Base-by-base conservation (phyloP, 306 rosid species). In the Cucumis hystrix region DNA sequence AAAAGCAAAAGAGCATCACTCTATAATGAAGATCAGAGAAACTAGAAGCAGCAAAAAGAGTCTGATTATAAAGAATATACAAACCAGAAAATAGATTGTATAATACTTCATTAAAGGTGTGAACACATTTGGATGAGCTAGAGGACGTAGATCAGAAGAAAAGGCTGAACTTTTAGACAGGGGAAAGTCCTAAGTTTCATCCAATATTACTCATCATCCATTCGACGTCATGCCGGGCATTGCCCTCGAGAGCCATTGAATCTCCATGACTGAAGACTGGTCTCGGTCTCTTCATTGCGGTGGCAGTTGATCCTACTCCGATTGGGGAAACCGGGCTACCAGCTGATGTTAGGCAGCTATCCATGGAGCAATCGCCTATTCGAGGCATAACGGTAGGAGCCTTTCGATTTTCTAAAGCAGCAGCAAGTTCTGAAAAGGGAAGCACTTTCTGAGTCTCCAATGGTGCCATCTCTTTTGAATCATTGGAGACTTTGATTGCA, bases 191-290 rank as follows among this genome's bases (percentile, higher is more conserved):
- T 28, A 64, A 72, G 3, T 45, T 60, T 87, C 87, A 87, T 51
- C 87, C 91, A 78, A 85, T 77, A 78, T 83, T 85, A 23, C 79
- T 70, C 88, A 86, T 81, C 86, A 82, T 85, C 89, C 91, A 85
- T 70, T 87, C 88, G 39, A 85, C 82, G 55, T 87, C 87, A 54
- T 80, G 90, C 65, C 87, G 76, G 17, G 80, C 65, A 80, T 77
- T 79, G 40, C 87, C 77, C 49, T 83, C 89, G 74, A 87, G 55
- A 15, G 84, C 83, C 82, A 85, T 74, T 0, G 81, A 81, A 45
- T 85, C 91, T 82, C 82, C 86, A 40, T 69, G 86, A 28, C 86
- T 78, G 39, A 83, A 79, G 15, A 85, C 69, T 23, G 91, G 81
- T 66, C 84, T 80, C 12, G 81, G 74, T 83, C 91, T 87, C 77